Evolutionary conservation across 2,329 filamentous ascomycete genomes (phyloP).

Genomic region (Magnaporthiopsis incrustans): DNA sequence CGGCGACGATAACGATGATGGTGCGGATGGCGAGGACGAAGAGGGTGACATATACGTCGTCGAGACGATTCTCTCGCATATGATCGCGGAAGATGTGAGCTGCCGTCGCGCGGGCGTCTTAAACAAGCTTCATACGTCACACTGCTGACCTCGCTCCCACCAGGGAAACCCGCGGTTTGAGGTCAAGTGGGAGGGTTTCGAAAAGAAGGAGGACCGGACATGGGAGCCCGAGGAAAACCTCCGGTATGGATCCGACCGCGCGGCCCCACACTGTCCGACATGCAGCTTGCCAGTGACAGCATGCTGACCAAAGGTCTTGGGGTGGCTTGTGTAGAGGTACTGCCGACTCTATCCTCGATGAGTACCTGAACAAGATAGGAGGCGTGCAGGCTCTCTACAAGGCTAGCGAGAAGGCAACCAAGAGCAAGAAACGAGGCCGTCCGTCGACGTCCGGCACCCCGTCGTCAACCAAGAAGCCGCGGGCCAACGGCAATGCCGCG

Average conservation of each 20-base stretch:
- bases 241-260: conserved; percentile 28
- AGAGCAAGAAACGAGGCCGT: conserved; percentile 51
- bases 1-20: conserved; percentile 22
- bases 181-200: conserved; percentile 77
- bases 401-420: conserved; percentile 39
- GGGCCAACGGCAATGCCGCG: conserved; percentile 42
- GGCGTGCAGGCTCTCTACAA: conserved; percentile 50
- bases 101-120: conserved; percentile 15
- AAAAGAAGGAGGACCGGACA: conserved; percentile 60
- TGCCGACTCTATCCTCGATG: conserved; percentile 51
- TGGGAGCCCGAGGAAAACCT: conserved; percentile 75
- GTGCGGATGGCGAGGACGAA: conserved; percentile 27
- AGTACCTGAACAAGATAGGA: conserved; percentile 56
- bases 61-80: conserved; percentile 63
- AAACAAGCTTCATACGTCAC: neutral
- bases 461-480: conserved; percentile 33
- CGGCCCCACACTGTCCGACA: neutral
- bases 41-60: conserved; percentile 52
- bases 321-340: conserved; percentile 35
- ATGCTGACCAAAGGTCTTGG: conserved; percentile 4
- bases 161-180: conserved; percentile 51
- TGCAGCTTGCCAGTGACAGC: neutral
- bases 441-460: conserved; percentile 28
- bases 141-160: conserved; percentile 5
- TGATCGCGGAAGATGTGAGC: conserved; percentile 45